A percentile compares a stretch with the other conserved stretches of the same genome.
Conservation (phyloP, 164 flowering plant species). For the Stephania yunnanensis region DNA sequence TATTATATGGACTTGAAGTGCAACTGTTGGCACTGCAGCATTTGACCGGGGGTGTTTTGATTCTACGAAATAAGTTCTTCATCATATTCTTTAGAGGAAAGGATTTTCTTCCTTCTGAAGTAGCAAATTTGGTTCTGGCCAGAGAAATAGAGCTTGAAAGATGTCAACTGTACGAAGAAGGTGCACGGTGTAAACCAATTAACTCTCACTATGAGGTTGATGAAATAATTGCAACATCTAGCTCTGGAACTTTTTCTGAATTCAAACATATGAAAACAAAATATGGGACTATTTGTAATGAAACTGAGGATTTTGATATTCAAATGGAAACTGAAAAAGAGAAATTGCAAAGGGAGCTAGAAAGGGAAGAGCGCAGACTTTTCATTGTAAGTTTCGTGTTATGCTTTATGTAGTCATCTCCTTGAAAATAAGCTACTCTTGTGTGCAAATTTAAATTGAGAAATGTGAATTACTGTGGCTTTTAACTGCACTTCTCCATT, state of each 20-base stretch:
- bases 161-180: conserved; percentile 63
- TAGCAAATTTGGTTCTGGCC: conserved; percentile 43
- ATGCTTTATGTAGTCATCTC: conserved; percentile 1
- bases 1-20: conserved; percentile 6
- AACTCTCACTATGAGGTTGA: conserved; percentile 23
- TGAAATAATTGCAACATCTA: conserved; percentile 17
- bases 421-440: background rate
- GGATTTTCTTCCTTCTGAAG: conserved; percentile 65
- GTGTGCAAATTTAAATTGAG: conserved; percentile 3
- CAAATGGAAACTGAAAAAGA: conserved; percentile 49
- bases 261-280: conserved; percentile 43
- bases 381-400: conserved; percentile 45
- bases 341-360: conserved; percentile 56
- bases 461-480: background rate
- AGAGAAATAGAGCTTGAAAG: conserved; percentile 59
- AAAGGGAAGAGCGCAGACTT: conserved; percentile 55
- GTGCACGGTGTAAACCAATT: conserved; percentile 49
- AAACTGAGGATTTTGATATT: conserved; percentile 29
- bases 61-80: conserved; percentile 72
- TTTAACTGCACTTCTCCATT: conserved; percentile 2
- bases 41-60: conserved; percentile 83
- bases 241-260: conserved; percentile 67
- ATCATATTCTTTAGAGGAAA: conserved; percentile 87
- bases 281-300: conserved; percentile 15
- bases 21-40: conserved; percentile 44